Base-by-base conservation (phyloP, 768 basidiomycete species). In the Brasilioporus rufonigricans region DNA sequence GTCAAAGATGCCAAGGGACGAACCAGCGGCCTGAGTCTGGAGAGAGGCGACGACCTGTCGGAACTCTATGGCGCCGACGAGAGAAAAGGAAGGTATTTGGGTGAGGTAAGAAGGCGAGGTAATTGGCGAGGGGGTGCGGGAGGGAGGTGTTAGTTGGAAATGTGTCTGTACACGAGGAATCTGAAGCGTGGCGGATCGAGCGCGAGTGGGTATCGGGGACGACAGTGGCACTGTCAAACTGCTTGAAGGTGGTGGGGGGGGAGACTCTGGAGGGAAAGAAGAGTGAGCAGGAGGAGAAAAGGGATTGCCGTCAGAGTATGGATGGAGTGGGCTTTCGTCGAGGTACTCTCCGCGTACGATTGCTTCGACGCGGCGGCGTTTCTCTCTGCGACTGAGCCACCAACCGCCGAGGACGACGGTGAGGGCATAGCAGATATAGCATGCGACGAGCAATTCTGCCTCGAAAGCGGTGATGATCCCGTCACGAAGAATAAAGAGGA, bases 11-110 rank as follows among this genome's bases (percentile, higher is more conserved):
- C 71, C 77, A 45, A 91, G 73, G 0, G 83, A 79, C 0, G 80
- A 72, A 1, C 76, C 76, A 2, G 82, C 78, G 11, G 87, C 86
- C 63, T 94, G 84, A 46, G 78, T 77, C 58, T 85, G 83, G 23
- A 99, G 76, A 0, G 88, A 86, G 12, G 88, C 79, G 21, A 99
- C 88, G 23, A 98, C 89, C 55, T 94, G 87, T 18, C 94, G 81
- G 72, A 99, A 99, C 71, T 99, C 97, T 41, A 99, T 81, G 0
- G 97, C 97, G 10, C 96, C 93, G 5, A 98, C 82, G 2, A 99
- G 81, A 3, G 96, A 98, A 63, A 93, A 93, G 0, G 89, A 91
- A 3, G 89, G 89, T 71, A 92, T 80, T 56, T 83, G 81, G 11
- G 71, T 69, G 35, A 75, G 69, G 23, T 71, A 70, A 59, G 74